phyloP scores from a whole-genome alignment of 2,329 filamentous ascomycete genomes.

The Ascochyta clinopodiicola region DNA sequence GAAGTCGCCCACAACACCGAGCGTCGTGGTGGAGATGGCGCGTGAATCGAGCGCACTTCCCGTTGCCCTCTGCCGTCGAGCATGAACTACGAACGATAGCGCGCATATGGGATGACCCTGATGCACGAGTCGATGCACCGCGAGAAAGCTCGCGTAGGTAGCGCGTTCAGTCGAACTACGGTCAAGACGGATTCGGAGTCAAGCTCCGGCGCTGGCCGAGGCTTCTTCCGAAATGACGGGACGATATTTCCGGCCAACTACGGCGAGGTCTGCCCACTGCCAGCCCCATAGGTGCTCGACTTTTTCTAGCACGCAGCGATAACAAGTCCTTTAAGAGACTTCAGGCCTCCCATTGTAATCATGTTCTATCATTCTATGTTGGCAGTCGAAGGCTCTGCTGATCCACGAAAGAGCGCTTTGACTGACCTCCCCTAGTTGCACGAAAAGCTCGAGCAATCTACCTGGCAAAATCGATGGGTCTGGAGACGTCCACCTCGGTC shows the following conservation, averaged over 20 bases:
- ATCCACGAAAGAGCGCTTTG: not conserved
- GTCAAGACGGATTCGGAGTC: constrained; percentile 3
- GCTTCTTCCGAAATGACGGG: not conserved
- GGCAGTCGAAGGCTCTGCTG: not conserved
- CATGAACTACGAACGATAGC: constrained; percentile 3
- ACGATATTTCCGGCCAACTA: not conserved
- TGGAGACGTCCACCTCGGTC: constrained; percentile 8
- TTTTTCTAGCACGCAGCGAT: not conserved
- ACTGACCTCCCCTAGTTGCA: not conserved
- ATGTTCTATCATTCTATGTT: not conserved
- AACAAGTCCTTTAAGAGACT: not conserved
- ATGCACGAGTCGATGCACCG: not conserved
- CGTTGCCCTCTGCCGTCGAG: not conserved
- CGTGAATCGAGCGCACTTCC: constrained; percentile 1
- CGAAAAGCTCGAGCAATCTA: constrained; percentile 3
- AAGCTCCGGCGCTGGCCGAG: not conserved
- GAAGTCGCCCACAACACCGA: not conserved
- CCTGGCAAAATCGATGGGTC: constrained; percentile 8
- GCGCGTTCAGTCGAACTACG: not conserved
- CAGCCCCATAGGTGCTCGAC: not conserved
- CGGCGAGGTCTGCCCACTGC: constrained; percentile 1
- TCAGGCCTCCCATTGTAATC: not conserved
- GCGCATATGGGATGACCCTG: not conserved
- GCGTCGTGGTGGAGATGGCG: not conserved
- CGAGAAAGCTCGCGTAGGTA: not conserved